A percentile compares a stretch with the other conserved stretches of the same genome.
Conservation (phyloP, 768 basidiomycete genomes). For the Termitomyces sp. region DNA sequence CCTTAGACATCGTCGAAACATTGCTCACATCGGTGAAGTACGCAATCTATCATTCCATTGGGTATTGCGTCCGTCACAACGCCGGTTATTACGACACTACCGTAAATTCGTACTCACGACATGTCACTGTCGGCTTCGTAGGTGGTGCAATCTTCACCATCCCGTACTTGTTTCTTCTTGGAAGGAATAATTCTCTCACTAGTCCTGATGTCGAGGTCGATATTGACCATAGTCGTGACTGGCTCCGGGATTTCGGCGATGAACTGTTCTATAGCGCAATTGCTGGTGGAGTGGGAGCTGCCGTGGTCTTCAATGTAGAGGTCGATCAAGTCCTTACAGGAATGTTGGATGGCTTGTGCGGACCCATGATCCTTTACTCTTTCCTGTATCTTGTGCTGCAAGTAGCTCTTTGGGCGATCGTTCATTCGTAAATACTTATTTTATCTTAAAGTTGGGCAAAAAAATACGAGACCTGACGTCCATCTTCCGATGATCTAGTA, state of each 20-base stretch:
- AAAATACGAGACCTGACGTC: not conserved
- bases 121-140: slow-evolving; percentile 9
- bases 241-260: not conserved
- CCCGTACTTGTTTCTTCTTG: slow-evolving; percentile 14
- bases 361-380: not conserved
- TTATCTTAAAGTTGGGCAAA: too few relatives aligned
- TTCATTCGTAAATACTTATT: not conserved
- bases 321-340: not conserved
- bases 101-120: not conserved
- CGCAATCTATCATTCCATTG: slow-evolving; percentile 15
- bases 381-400: not conserved
- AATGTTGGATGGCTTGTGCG: not conserved
- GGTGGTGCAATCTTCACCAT: slow-evolving; percentile 16
- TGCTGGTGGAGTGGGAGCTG: not conserved
- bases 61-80: not conserved
- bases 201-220: not conserved
- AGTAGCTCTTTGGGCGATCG: not conserved
- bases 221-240: not conserved
- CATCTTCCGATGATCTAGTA: not conserved
- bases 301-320: not conserved
- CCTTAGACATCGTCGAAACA: slow-evolving; percentile 12
- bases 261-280: not conserved
- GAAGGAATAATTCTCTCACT: not conserved
- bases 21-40: slow-evolving; percentile 18
- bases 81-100: not conserved